Conservation (phyloP, 371 early-diverging fungal genomes). For the Syncephalastrum racemosum region DNA sequence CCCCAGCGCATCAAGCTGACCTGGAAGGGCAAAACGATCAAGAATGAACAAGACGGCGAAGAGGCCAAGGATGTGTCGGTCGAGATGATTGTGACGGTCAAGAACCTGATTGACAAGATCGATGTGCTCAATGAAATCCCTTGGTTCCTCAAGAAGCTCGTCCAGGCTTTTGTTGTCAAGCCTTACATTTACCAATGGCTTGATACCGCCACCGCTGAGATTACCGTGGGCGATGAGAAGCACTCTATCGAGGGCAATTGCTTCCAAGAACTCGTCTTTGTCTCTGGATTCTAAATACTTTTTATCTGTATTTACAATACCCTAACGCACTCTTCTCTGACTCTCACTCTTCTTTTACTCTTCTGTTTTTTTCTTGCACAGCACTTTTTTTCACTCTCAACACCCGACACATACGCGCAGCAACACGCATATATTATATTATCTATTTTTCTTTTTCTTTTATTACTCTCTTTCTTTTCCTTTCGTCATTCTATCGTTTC, state of each 20-base stretch:
- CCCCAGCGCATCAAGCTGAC: slow-evolving; percentile 71
- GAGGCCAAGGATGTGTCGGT: slow-evolving; percentile 61
- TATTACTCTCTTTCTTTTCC: too few relatives aligned
- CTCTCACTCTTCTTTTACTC: too few relatives aligned
- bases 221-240: slow-evolving; percentile 68
- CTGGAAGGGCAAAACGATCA: slow-evolving; percentile 75
- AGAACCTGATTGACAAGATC: slow-evolving; percentile 71
- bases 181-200: slow-evolving; percentile 93
- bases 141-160: slow-evolving; percentile 81
- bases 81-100: slow-evolving; percentile 57
- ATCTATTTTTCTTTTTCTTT: too few relatives aligned
- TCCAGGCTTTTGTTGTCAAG: slow-evolving; percentile 90
- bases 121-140: slow-evolving; percentile 90
- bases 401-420: too few relatives aligned
- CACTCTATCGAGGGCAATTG: slow-evolving; percentile 56
- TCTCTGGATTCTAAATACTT: slow-evolving; percentile 42
- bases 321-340: too few relatives aligned
- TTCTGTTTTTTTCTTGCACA: too few relatives aligned
- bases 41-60: slow-evolving; percentile 46
- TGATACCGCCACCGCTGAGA: slow-evolving; percentile 61
- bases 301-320: not conserved
- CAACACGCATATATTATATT: too few relatives aligned
- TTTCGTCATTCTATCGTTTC: too few relatives aligned
- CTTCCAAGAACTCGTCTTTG: slow-evolving; percentile 69
- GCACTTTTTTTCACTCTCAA: too few relatives aligned